phyloP scores from a whole-genome alignment of 2,329 filamentous ascomycete species.

The Apiospora marii region DNA sequence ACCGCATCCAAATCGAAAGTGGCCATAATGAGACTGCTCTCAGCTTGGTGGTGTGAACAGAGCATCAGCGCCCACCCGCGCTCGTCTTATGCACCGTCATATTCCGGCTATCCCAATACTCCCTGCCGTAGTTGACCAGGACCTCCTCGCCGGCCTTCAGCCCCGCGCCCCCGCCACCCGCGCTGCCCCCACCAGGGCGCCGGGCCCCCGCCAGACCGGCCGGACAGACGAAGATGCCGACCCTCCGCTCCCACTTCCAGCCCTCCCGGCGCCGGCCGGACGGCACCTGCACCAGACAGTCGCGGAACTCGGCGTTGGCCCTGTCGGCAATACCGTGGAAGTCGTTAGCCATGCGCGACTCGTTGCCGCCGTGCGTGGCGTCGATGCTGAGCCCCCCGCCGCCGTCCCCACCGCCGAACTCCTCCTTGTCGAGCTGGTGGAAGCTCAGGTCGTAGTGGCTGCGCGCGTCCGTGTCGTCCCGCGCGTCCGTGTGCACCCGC shows the following conservation, averaged over 20 bases:
- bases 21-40: not conserved
- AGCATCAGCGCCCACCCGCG: not conserved
- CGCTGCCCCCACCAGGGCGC: no score
- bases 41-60: no score
- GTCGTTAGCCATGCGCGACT: constrained; percentile 14
- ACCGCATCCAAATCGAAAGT: not conserved
- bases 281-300: constrained; percentile 17
- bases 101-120: constrained; percentile 20
- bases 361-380: not conserved
- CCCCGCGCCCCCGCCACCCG: not conserved
- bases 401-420: not conserved
- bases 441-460: constrained; percentile 23
- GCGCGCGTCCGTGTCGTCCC: not conserved
- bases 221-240: constrained; percentile 16
- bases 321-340: not conserved
- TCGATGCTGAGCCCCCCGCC: not conserved
- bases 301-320: constrained; percentile 23
- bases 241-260: constrained; percentile 16
- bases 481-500: constrained; percentile 10
- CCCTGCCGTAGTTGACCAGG: constrained; percentile 20
- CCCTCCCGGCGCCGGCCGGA: constrained; percentile 15
- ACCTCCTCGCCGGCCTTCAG: constrained; percentile 6
- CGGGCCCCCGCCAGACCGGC: not conserved
- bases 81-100: constrained; percentile 12
- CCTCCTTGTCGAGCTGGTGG: not conserved